Evolutionary conservation across 2,329 filamentous ascomycete genomes (phyloP).

Genomic region (Diaporthe citriasiana): DNA sequence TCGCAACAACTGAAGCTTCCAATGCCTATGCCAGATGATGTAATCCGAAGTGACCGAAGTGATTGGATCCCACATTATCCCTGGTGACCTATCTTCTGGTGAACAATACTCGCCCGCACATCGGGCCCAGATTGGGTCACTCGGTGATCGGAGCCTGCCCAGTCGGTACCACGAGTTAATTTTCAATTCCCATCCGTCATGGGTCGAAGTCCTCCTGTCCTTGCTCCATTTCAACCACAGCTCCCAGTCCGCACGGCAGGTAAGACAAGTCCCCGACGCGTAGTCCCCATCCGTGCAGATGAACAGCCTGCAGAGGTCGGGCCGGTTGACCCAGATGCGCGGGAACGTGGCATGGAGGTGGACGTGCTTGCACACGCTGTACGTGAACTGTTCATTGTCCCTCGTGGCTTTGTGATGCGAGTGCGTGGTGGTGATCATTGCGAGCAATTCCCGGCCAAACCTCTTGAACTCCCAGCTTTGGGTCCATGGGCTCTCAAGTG

Average conservation of each 20-base stretch:
- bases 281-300: accelerated
- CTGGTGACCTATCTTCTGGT: too few species aligned
- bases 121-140: background rate
- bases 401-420: background rate
- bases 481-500: background rate
- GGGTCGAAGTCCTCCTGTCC: background rate
- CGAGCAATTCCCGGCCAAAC: background rate
- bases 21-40: too few species aligned
- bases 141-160: background rate
- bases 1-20: too few species aligned
- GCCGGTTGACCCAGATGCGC: background rate
- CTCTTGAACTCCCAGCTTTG: background rate
- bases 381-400: background rate
- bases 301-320: accelerated
- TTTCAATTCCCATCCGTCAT: background rate
- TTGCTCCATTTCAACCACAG: background rate
- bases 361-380: background rate
- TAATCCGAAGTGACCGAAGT: too few species aligned
- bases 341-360: background rate
- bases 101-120: background rate
- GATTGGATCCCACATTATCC: too few species aligned
- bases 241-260: background rate
- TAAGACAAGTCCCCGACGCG: background rate
- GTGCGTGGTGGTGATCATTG: background rate
- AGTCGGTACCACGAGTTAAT: background rate